A percentile compares a stretch with the other conserved stretches of the same genome.
Evolutionary conservation across 75 land plant genomes (phyloP).

Genomic region (Ceratopteris richardii): DNA sequence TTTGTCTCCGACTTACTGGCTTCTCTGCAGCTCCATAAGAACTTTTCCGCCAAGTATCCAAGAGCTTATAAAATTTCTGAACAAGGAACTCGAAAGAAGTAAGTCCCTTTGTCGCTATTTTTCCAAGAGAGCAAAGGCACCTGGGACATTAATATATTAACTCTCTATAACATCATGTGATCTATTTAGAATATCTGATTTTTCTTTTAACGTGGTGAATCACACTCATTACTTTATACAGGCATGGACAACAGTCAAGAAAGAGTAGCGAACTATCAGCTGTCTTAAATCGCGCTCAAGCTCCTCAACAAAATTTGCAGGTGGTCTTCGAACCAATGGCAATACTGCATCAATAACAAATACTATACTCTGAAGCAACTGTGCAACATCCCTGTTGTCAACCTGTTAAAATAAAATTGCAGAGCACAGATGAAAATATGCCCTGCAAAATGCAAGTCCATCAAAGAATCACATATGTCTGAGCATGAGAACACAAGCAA

Average conservation of each 20-base stretch:
- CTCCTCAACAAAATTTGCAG: slow-evolving; percentile 71
- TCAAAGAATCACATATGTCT: too few relatives aligned
- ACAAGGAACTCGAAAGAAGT: slow-evolving; percentile 65
- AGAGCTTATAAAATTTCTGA: slow-evolving; percentile 58
- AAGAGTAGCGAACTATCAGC: slow-evolving; percentile 86
- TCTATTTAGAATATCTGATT: too few relatives aligned
- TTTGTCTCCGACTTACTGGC: slow-evolving; percentile 45
- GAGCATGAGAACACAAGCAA: neutral
- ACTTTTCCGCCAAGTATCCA: slow-evolving; percentile 34
- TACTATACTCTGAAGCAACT: slow-evolving; percentile 83
- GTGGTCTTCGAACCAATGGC: slow-evolving; percentile 83
- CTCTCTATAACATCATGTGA: too few relatives aligned
- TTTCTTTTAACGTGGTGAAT: too few relatives aligned
- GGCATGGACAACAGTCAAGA: slow-evolving; percentile 89
- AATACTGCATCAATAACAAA: slow-evolving; percentile 88
- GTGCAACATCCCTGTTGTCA: slow-evolving; percentile 70
- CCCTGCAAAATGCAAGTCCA: too few relatives aligned
- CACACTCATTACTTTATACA: slow-evolving; percentile 65
- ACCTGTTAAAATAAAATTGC: slow-evolving; percentile 31
- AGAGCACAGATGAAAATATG: neutral
- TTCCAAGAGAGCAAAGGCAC: slow-evolving; percentile 83
- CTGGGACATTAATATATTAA: slow-evolving; percentile 45
- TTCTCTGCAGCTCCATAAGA: slow-evolving; percentile 49
- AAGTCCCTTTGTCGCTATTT: slow-evolving; percentile 54
- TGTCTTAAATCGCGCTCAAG: slow-evolving; percentile 90